A percentile compares a stretch with the other conserved stretches of the same genome.
Conservation (phyloP, 2,329 filamentous ascomycete genomes). For the Trichoderma sp. region DNA sequence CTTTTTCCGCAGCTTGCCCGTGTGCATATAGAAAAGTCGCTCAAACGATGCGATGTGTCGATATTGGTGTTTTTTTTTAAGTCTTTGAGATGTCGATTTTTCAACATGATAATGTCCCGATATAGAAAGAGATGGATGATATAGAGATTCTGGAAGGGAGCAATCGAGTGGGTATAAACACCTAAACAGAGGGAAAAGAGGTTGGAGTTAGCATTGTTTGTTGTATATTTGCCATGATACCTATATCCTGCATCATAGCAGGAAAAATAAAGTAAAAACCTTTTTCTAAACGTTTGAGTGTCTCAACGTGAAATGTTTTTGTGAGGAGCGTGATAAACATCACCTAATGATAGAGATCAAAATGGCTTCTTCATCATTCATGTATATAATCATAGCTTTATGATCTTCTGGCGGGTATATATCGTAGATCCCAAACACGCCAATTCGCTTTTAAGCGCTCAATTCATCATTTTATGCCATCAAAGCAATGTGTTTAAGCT, state of each 20-base stretch:
- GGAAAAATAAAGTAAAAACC: not conserved
- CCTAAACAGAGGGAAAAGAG: not conserved
- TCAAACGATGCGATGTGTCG: not conserved
- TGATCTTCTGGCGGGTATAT: not conserved
- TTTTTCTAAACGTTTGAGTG: not conserved
- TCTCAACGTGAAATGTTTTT: not conserved
- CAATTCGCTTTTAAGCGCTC: not conserved
- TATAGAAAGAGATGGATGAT: slow-evolving; percentile 3
- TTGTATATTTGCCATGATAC: slow-evolving; percentile 12
- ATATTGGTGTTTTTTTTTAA: not conserved
- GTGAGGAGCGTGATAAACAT: not conserved
- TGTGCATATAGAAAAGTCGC: not conserved
- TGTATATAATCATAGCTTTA: slow-evolving; percentile 12
- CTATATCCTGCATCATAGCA: slow-evolving; percentile 9
- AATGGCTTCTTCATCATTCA: slow-evolving; percentile 3
- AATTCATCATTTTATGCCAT: slow-evolving; percentile 45
- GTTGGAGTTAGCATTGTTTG: not conserved
- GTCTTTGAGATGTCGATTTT: not conserved
- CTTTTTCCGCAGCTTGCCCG: not conserved
- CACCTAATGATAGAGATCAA: slow-evolving; percentile 1
- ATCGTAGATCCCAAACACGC: slow-evolving; percentile 4
- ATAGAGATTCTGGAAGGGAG: slow-evolving; percentile 1
- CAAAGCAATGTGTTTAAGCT: slow-evolving; percentile 58
- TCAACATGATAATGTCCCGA: not conserved
- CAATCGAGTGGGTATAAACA: slow-evolving; percentile 5